phyloP scores from a whole-genome alignment of 768 basidiomycete species.

The Epithele typhae region DNA sequence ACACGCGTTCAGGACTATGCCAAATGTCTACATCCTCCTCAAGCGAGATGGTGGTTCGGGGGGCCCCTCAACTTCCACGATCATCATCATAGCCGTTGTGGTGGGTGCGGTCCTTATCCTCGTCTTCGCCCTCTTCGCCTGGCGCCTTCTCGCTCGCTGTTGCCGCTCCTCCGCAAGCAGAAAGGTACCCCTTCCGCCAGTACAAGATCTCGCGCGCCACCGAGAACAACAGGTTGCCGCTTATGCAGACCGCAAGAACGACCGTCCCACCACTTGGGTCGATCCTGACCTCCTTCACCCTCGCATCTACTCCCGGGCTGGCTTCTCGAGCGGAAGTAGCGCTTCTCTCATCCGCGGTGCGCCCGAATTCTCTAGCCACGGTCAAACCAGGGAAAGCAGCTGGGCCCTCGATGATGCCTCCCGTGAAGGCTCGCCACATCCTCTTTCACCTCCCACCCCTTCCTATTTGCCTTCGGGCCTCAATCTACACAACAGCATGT shows the following conservation, averaged over 20 bases:
- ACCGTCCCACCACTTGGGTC: conserved; percentile 21
- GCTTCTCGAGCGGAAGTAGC: conserved; percentile 17
- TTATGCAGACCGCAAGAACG: conserved; percentile 27
- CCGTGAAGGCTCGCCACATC: conserved; percentile 14
- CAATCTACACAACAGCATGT: conserved; percentile 16
- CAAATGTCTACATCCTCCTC: conserved; percentile 8
- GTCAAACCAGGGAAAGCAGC: conserved; percentile 15
- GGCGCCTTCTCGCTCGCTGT: conserved; percentile 33
- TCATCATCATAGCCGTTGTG: conserved; percentile 48
- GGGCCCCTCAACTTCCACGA: conserved; percentile 28
- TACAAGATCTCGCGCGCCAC: conserved; percentile 61
- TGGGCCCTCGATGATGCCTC: conserved; percentile 18
- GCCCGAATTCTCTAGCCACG: conserved; percentile 5
- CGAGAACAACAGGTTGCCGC: conserved; percentile 47
- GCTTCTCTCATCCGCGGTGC: conserved; percentile 17
- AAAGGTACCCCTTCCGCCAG: conserved; percentile 53
- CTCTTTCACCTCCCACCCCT: conserved; percentile 17
- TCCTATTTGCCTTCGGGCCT: conserved; percentile 13
- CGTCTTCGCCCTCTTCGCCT: conserved; percentile 33
- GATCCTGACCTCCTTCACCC: conserved; percentile 15
- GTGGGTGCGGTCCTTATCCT: conserved; percentile 38
- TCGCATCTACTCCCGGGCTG: conserved; percentile 7
- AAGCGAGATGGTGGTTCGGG: conserved; percentile 13
- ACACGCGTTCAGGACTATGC: conserved; percentile 2
- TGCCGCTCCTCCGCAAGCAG: conserved; percentile 27